Base-by-base conservation (phyloP, 257 asterid species). In the Gynochthodes officinalis region DNA sequence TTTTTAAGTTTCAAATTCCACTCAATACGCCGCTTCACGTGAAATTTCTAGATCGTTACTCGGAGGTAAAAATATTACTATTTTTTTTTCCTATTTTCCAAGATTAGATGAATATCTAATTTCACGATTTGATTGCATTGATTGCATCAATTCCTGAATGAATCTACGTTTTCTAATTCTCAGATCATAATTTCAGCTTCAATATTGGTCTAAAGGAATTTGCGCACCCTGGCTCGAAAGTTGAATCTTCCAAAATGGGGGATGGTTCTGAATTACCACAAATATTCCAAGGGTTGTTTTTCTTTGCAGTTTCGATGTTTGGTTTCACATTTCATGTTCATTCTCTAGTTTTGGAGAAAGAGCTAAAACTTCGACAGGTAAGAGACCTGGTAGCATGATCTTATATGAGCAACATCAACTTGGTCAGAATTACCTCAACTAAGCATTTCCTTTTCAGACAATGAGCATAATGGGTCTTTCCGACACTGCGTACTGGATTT, bases 291-390 rank as follows among this genome's bases (percentile, higher is more conserved):
- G 57, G 52, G 63, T 49, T 79, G 60, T 78, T 84, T 64, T 77
- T 72, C 71, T 57, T 73, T 49, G 77, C 82, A 30, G 27, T 71
- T 66, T 68, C 79, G 10, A 81, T 84, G 84, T 81, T 84, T 55
- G 81, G 82, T 30, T 84, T 81, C 18, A 66, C 69, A 39, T 72
- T 80, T 49, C 83, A 79, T 78, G 71, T 82, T 61, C 79, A 76
- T 60, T 66, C 77, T 49, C 55, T 84, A 58, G 84, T 81, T 73
- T 66, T 40, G 0, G 88, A 84, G 79, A 84, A 84, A 78, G 88
- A 84, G 61, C 88, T 79, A 54, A 84, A 76, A 79, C 84, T 78
- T 81, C 86, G 88, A 11, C 88, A 84, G 79, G 86, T 84, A 76
- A 46, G 18, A 25, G 28, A 67, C 53, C 32, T n/a, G 0, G 19